phyloP scores from a whole-genome alignment of 257 asterid genomes.

The Nicotiana noctiflora region DNA sequence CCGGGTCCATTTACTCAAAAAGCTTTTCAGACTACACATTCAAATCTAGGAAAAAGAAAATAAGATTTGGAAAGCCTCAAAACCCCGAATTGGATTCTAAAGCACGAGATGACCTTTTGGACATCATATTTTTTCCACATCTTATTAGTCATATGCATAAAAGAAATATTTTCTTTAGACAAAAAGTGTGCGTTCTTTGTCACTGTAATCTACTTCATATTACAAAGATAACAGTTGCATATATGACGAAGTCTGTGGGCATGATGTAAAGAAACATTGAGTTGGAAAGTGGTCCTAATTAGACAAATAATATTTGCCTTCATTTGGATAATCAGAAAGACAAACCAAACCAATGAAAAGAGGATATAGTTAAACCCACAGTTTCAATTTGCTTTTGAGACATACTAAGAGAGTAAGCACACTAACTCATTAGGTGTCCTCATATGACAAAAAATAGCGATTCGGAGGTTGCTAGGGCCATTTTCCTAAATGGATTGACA shows the following conservation, averaged over 20 bases:
- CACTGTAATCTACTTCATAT: neutral
- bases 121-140: too few species aligned
- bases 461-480: neutral
- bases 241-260: slow-evolving; percentile 22
- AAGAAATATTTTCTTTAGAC: neutral
- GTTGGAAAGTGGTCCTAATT: neutral
- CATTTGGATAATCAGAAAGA: neutral
- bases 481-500: neutral
- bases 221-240: neutral
- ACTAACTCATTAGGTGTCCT: neutral
- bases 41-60: too few species aligned
- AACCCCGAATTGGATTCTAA: too few species aligned
- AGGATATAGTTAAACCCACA: neutral
- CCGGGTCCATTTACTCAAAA: too few species aligned
- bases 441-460: neutral
- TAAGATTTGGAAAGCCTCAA: too few species aligned
- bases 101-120: too few species aligned
- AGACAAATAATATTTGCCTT: neutral
- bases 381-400: neutral
- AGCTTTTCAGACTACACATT: too few species aligned
- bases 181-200: slow-evolving; percentile 11
- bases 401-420: neutral
- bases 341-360: neutral
- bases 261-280: neutral
- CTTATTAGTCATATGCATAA: neutral